Base-by-base conservation (phyloP, 441 rosid species). In the Cnidoscolus chayamansa region DNA sequence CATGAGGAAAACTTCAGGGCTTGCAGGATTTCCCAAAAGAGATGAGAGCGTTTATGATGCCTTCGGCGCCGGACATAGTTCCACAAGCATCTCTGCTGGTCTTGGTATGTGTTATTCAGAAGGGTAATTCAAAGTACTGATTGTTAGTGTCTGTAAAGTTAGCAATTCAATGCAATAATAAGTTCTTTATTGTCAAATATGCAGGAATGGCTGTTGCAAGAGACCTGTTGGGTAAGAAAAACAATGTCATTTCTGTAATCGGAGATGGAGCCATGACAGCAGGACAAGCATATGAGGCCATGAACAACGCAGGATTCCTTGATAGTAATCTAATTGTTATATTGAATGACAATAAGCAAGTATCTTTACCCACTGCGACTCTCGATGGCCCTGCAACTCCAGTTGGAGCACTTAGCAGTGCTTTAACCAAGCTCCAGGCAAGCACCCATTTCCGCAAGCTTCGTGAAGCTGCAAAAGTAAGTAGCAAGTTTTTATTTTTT, bases 191-290 rank as follows among this genome's bases (percentile, higher is more conserved):
- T 4, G 20, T 31, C 74, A 60, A 17, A 16, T 25, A 51, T 58
- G 31, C 50, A 88, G 94, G 92, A 13, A 89, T 90, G 95, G 95
- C 95, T 2, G 87, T 86, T 25, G 95, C 73, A 12, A 81, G 92
- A 73, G 95, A 90, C 65, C 74, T 90, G 49, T 68, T 86, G 9
- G 86, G 88, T 67, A 88, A 85, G 79, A 79, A 77, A 16, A 88
- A 90, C 76, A 78, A 82, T 61, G 91, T 90, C n/a, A 81, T 90
- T 45, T 80, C 95, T 4, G 92, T 90, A 78, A 89, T 89, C 48
- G 95, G 95, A 74, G 95, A 89, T 73, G 95, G 95, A 61, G 92
- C 95, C 64, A 88, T 89, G 95, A 89, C 92, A 16, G 95, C 92
- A 43, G 95, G 92, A 48, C 91, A 86, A 67, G 92, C 95, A 51